phyloP scores from a whole-genome alignment of 2,329 filamentous ascomycete species.

The Calonectria pseudoreteaudii region DNA sequence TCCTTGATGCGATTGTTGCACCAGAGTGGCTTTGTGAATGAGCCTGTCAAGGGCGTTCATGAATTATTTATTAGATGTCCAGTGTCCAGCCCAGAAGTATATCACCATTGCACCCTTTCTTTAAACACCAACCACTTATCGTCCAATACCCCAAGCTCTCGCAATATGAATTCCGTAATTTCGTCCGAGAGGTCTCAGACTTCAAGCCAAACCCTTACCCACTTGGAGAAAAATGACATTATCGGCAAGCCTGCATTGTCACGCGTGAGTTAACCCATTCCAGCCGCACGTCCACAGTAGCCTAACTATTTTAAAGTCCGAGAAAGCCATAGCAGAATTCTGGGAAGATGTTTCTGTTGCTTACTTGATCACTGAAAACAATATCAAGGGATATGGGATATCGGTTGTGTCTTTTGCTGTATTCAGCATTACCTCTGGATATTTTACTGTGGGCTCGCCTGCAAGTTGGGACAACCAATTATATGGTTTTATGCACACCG shows the following conservation, averaged over 20 bases:
- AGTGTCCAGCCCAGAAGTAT: neutral
- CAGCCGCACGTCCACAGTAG: neutral
- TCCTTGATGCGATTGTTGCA: neutral
- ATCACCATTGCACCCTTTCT: neutral
- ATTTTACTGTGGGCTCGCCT: neutral
- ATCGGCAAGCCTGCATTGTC: neutral
- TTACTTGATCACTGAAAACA: neutral
- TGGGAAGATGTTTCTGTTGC: neutral
- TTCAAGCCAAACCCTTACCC: neutral
- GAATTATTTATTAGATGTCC: neutral
- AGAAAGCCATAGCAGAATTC: neutral
- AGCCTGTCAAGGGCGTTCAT: neutral
- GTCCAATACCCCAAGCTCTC: too few species aligned
- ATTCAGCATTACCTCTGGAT: neutral
- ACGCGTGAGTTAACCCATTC: neutral
- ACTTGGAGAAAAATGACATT: neutral
- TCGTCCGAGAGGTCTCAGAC: neutral
- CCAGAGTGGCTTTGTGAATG: neutral
- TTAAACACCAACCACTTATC: neutral
- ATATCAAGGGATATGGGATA: neutral
- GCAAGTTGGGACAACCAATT: neutral
- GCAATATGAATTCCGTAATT: neutral
- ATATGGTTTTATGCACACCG: neutral
- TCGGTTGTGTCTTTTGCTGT: neutral
- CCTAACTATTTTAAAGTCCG: neutral